Evolutionary conservation across 371 early-diverging fungal species (phyloP).

Genomic region (Gilbertella persicaria): DNA sequence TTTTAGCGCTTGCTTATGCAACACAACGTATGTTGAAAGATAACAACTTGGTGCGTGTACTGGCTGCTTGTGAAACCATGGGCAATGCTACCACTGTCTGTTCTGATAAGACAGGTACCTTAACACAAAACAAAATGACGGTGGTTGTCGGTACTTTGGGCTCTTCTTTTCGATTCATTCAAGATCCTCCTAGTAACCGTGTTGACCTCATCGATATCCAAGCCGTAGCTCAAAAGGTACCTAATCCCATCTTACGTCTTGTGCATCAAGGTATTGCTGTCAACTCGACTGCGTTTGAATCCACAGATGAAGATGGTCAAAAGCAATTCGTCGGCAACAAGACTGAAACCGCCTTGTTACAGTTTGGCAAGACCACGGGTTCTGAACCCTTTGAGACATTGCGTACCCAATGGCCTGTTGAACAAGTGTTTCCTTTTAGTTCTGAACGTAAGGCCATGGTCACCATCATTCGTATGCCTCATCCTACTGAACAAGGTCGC

Average conservation of each 20-base stretch:
- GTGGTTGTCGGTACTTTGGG: slow-evolving; percentile 75
- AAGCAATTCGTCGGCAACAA: slow-evolving; percentile 74
- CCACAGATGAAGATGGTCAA: slow-evolving; percentile 58
- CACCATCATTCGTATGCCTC: slow-evolving; percentile 64
- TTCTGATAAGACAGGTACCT: slow-evolving; percentile 90
- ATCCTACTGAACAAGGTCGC: slow-evolving; percentile 22
- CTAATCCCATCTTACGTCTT: slow-evolving; percentile 40
- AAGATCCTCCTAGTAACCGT: slow-evolving; percentile 39
- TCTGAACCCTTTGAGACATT: slow-evolving; percentile 39
- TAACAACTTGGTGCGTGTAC: slow-evolving; percentile 86
- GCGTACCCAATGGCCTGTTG: slow-evolving; percentile 50
- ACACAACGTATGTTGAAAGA: slow-evolving; percentile 89
- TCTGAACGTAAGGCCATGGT: slow-evolving; percentile 90
- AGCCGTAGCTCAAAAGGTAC: slow-evolving; percentile 34
- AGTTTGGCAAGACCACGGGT: slow-evolving; percentile 52
- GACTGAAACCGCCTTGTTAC: slow-evolving; percentile 87
- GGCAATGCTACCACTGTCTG: slow-evolving; percentile 91
- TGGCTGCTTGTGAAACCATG: slow-evolving; percentile 94
- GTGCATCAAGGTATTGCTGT: slow-evolving; percentile 69
- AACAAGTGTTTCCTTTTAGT: slow-evolving; percentile 79
- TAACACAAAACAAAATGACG: slow-evolving; percentile 90
- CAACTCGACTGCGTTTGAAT: slow-evolving; percentile 81
- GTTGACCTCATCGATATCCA: slow-evolving; percentile 42
- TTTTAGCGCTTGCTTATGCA: slow-evolving; percentile 74
- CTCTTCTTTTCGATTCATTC: slow-evolving; percentile 41